Evolutionary conservation across 2,329 filamentous ascomycete species (phyloP).

Genomic region (Cordyceps sp.): DNA sequence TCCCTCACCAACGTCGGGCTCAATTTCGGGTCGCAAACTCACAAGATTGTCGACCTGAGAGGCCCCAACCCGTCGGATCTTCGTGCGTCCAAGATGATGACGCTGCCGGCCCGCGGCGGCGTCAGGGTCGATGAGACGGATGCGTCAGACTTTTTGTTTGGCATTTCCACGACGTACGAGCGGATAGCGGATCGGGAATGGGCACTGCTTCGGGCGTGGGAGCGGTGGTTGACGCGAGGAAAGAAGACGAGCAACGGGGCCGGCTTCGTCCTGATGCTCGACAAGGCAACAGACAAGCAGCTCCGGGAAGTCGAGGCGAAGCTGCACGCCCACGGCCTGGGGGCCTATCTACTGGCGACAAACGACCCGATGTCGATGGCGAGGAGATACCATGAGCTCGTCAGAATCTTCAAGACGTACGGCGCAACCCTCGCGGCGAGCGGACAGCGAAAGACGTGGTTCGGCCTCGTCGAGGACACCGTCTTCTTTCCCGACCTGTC

Average conservation of each 20-base stretch:
- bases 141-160: slow-evolving; percentile 24
- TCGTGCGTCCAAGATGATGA: slow-evolving; percentile 13
- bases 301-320: slow-evolving; percentile 12
- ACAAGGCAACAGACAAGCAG: slow-evolving; percentile 18
- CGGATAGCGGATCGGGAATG: slow-evolving; percentile 20
- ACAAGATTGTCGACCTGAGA: slow-evolving; percentile 11
- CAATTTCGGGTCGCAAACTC: slow-evolving; percentile 14
- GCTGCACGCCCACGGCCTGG: slow-evolving; percentile 20
- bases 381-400: slow-evolving; percentile 20
- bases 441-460: slow-evolving; percentile 21
- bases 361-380: slow-evolving; percentile 15
- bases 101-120: slow-evolving; percentile 16
- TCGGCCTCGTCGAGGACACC: slow-evolving; percentile 27
- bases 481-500: slow-evolving; percentile 27
- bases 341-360: slow-evolving; percentile 18
- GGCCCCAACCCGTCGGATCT: slow-evolving; percentile 9
- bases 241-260: slow-evolving; percentile 24
- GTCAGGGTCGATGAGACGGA: slow-evolving; percentile 16
- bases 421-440: slow-evolving; percentile 16
- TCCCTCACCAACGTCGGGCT: slow-evolving; percentile 13
- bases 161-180: slow-evolving; percentile 24
- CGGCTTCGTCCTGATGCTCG: slow-evolving; percentile 22
- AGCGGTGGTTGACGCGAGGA: slow-evolving; percentile 27
- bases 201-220: slow-evolving; percentile 24
- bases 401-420: slow-evolving; percentile 15